These are phyloP conservation scores for Boletus vermiculosoides DNA, from an alignment of 768 basidiomycete genomes.

Conservation along the genomic window DNA sequence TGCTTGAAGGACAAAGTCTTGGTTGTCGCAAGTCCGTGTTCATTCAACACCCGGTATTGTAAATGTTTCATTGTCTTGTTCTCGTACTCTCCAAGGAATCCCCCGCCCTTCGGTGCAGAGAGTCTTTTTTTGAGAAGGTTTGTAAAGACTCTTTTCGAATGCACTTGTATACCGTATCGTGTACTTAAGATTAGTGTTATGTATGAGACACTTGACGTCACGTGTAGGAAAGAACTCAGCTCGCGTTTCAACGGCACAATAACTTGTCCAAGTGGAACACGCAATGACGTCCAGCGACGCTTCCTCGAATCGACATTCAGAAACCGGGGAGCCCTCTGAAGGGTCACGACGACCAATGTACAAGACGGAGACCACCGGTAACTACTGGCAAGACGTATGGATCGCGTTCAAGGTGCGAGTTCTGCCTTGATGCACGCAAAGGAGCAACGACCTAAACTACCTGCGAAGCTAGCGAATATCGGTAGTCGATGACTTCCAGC, in stretches of 20 bases:
- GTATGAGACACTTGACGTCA: background rate
- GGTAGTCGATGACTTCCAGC: slow-evolving; percentile 50
- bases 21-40: background rate
- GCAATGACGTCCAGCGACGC: slow-evolving; percentile 11
- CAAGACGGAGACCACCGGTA: slow-evolving; percentile 32
- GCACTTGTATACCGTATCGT: background rate
- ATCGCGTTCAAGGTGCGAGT: slow-evolving; percentile 32
- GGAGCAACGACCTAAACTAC: slow-evolving; percentile 11
- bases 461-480: slow-evolving; percentile 47
- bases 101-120: background rate
- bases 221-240: background rate
- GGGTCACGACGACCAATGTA: slow-evolving; percentile 24
- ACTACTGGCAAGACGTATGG: slow-evolving; percentile 33
- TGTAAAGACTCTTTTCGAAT: background rate
- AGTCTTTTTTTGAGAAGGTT: background rate
- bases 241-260: background rate
- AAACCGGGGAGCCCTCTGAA: slow-evolving; percentile 6
- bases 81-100: background rate
- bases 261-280: background rate
- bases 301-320: slow-evolving; percentile 1
- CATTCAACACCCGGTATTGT: background rate
- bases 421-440: background rate
- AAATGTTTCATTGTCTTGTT: background rate
- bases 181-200: background rate
- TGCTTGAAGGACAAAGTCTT: background rate